Evolutionary conservation across 1,284 basidiomycete genomes (phyloP).

Genomic region (Laetiporus sulphureus): DNA sequence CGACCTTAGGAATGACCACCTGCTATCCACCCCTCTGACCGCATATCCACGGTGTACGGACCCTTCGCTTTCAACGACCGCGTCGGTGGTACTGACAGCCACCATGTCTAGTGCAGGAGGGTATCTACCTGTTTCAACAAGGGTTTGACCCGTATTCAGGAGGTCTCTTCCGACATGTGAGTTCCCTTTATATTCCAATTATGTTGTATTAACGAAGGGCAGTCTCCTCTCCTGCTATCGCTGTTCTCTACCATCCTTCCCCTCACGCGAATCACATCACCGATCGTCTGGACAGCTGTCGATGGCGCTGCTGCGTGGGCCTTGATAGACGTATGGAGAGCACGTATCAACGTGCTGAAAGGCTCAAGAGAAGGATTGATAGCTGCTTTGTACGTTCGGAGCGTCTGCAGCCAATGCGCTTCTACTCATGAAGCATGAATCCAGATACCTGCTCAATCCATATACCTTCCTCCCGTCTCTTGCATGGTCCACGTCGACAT

Average conservation of each 20-base stretch:
- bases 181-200: too few species aligned
- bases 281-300: slow-evolving; percentile 62
- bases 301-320: slow-evolving; percentile 67
- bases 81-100: too few species aligned
- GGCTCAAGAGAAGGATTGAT: slow-evolving; percentile 50
- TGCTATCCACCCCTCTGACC: slow-evolving; percentile 79
- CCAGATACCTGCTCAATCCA: slow-evolving; percentile 84
- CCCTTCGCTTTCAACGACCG: too few species aligned
- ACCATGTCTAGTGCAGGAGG: slow-evolving; percentile 84
- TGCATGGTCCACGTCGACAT: slow-evolving; percentile 71
- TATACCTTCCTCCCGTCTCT: slow-evolving; percentile 77
- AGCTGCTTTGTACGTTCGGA: slow-evolving; percentile 50
- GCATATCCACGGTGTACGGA: slow-evolving; percentile 52
- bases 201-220: too few species aligned
- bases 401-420: not conserved
- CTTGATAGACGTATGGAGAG: slow-evolving; percentile 61
- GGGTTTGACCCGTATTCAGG: slow-evolving; percentile 82
- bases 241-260: slow-evolving; percentile 68
- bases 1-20: slow-evolving; percentile 55
- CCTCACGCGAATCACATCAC: slow-evolving; percentile 38
- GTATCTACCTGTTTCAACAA: slow-evolving; percentile 69
- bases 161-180: slow-evolving; percentile 78
- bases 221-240: slow-evolving; percentile 82
- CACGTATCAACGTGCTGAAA: slow-evolving; percentile 41
- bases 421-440: not conserved